Percentiles rank a stretch among this genome's conserved stretches.
These are phyloP conservation scores for Triticum urartu DNA, from an alignment of 176 grass and related monocot species.

Conservation along the genomic window DNA sequence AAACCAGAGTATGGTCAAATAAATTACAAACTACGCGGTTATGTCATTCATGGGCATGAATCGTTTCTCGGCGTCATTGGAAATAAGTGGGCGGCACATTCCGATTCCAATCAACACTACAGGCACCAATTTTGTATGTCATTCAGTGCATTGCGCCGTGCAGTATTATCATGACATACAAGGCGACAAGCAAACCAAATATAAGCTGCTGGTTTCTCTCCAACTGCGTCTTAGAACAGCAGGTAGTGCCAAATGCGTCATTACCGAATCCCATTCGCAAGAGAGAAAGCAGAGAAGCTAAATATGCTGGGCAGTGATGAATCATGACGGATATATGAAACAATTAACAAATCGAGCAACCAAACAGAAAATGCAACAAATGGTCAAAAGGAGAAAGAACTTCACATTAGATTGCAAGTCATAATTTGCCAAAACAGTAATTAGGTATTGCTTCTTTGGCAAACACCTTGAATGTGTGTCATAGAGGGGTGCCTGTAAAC, in stretches of 20 bases:
- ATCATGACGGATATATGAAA: not conserved
- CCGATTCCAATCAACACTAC: not conserved
- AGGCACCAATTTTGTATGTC: not conserved
- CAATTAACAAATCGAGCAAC: not conserved
- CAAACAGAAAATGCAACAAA: not conserved
- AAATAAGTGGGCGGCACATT: not conserved
- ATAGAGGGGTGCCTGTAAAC: not conserved
- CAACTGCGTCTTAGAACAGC: too few relatives aligned
- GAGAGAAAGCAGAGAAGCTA: conserved; percentile 19
- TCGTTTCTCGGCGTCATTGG: not conserved
- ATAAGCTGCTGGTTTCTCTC: too few relatives aligned
- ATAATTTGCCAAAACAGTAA: not conserved
- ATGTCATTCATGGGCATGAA: not conserved
- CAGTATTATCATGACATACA: not conserved
- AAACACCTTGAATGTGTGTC: not conserved
- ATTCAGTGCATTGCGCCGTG: not conserved
- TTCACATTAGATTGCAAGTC: not conserved
- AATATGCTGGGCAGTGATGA: not conserved
- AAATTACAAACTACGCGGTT: not conserved
- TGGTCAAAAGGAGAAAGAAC: not conserved
- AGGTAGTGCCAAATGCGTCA: not conserved
- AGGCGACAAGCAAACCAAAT: not conserved
- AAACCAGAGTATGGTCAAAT: not conserved
- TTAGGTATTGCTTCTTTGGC: not conserved
- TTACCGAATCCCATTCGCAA: not conserved